Conservation (phyloP, 805 yeast species). For the Clavispora santaluciae region DNA sequence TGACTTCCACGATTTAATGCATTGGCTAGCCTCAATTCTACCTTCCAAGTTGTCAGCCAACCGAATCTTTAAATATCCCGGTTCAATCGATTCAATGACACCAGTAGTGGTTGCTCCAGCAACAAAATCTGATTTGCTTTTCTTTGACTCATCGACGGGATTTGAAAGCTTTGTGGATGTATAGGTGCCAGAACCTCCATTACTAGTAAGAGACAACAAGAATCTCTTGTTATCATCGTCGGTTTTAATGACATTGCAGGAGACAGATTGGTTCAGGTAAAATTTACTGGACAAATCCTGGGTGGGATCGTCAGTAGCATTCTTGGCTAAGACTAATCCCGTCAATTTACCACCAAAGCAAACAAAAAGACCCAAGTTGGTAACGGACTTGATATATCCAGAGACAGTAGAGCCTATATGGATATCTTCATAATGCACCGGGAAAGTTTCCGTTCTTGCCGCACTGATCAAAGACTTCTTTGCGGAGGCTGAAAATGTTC, state of each 20-base stretch:
- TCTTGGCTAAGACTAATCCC: slow-evolving; percentile 76
- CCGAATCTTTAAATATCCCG: slow-evolving; percentile 67
- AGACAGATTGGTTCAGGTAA: slow-evolving; percentile 63
- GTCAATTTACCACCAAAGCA: slow-evolving; percentile 75
- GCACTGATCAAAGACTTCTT: slow-evolving; percentile 66
- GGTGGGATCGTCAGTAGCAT: slow-evolving; percentile 49
- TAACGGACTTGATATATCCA: slow-evolving; percentile 76
- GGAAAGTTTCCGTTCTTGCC: slow-evolving; percentile 51
- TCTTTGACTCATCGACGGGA: slow-evolving; percentile 57
- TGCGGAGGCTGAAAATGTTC: slow-evolving; percentile 57
- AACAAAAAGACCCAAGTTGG: slow-evolving; percentile 79
- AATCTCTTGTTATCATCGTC: slow-evolving; percentile 72
- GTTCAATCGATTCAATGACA: slow-evolving; percentile 55
- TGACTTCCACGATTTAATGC: slow-evolving; percentile 47
- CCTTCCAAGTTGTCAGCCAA: slow-evolving; percentile 78
- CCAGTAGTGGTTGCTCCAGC: slow-evolving; percentile 64
- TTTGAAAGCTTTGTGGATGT: slow-evolving; percentile 27
- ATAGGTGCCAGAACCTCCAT: slow-evolving; percentile 10
- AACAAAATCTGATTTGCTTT: slow-evolving; percentile 44
- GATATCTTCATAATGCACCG: slow-evolving; percentile 57
- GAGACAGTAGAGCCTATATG: slow-evolving; percentile 43
- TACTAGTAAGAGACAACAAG: slow-evolving; percentile 53
- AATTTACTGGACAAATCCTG: slow-evolving; percentile 54
- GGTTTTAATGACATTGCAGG: slow-evolving; percentile 58
- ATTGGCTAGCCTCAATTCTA: slow-evolving; percentile 70